Conservation (phyloP, 345 rosid genomes). For the Brassica nigra region DNA sequence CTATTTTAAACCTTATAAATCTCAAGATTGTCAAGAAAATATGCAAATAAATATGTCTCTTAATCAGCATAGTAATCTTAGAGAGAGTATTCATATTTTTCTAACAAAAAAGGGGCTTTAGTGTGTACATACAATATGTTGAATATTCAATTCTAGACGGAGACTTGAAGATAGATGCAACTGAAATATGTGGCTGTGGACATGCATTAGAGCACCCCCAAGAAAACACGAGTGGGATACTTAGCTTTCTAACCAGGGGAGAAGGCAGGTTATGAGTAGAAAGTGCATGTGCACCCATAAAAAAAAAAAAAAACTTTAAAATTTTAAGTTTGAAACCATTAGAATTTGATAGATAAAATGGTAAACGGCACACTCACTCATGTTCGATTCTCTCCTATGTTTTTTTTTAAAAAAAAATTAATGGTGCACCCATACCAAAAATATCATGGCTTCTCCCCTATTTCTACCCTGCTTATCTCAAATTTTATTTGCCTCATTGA, state of each 20-base stretch:
- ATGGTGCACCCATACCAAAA: too few species aligned
- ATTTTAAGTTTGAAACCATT: too few species aligned
- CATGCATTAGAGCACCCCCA: conserved; percentile 27
- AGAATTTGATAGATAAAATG: too few species aligned
- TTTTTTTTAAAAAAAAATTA: too few species aligned
- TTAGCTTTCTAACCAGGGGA: conserved; percentile 15
- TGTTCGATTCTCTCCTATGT: too few species aligned
- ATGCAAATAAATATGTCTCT: not conserved
- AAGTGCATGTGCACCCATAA: too few species aligned
- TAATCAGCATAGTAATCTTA: not conserved
- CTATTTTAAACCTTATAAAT: not conserved
- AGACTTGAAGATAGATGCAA: conserved; percentile 24
- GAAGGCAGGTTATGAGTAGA: too few species aligned
- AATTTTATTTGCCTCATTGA: not conserved
- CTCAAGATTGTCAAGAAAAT: not conserved
- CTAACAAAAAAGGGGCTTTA: conserved; percentile 17
- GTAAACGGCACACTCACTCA: too few species aligned
- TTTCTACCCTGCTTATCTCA: conserved; percentile 21
- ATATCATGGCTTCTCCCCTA: too few species aligned
- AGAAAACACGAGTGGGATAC: conserved; percentile 31
- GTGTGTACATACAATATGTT: not conserved
- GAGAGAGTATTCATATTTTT: not conserved
- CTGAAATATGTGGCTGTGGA: conserved; percentile 29
- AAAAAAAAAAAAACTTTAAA: too few species aligned
- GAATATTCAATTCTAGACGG: conserved; percentile 22